Base-by-base conservation (phyloP, 768 basidiomycete genomes). In the Termitomyces heimii region DNA sequence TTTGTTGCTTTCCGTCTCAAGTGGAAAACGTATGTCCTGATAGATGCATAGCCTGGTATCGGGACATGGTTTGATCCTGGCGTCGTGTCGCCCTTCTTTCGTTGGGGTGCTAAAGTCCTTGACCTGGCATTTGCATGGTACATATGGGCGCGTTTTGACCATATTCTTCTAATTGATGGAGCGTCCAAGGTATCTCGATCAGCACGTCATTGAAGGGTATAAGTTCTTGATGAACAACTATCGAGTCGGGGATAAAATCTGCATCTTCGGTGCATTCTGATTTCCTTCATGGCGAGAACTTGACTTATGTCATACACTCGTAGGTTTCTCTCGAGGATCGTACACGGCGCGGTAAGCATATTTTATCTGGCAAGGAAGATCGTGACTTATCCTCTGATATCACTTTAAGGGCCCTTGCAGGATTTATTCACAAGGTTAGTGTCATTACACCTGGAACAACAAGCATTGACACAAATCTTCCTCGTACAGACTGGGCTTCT, bases 171-270 rank as follows among this genome's bases (percentile, higher is more conserved):
- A 24, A 53, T 48, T 14, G 14, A 55, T 37, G 5, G 26, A 43
- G 47, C 42, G 26, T 39, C 4, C 13, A 39, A 88, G 86, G 82
- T 90, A 86, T 63, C 73, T 91, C 42, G 83, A 84, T 53, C 78
- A 66, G 1, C 89, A 91, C 69, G 85, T 91, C 24, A 80, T 84
- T 70, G 85, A 80, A 9, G 91, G 91, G 0, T 93, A 92, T 69
- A 74, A 72, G 59, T 92, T 85, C 68, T 71, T 92, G 53, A 91
- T 92, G 90, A 78, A 86, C 59, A 91, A 87, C 63, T 90, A 86
- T 66, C 75, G 72, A n/a, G 63, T 71, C 0, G 91, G 89, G 1
- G 89, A 90, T 66, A 88, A 78, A 67, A 81, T 92, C 32, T 89
- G 84, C 64, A 68, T 91, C 22, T 89, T 90, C 56, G 88, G 86